Conservation (phyloP, 352 stramenopile species). For the Aphanomyces stellatus region DNA sequence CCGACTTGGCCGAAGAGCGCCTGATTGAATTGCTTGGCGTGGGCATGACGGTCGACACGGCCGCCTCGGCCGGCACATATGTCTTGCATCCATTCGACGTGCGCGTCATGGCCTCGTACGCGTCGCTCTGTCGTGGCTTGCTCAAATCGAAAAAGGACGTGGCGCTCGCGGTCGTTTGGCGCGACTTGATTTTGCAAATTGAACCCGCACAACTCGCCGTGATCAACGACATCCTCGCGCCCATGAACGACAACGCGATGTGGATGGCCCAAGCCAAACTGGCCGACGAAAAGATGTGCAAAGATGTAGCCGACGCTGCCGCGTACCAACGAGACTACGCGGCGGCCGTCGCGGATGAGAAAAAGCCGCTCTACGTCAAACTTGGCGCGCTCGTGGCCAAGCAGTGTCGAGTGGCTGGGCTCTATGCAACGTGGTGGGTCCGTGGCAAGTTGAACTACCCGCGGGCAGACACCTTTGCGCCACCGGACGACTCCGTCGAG, state of each 20-base stretch:
- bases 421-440: background rate
- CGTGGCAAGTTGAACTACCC: background rate
- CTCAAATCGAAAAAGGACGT: slow-evolving; percentile 24
- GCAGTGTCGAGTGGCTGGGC: background rate
- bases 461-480: slow-evolving; percentile 38
- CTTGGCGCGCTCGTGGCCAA: background rate
- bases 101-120: slow-evolving; percentile 33
- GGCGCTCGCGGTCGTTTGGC: background rate
- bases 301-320: slow-evolving; percentile 45
- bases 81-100: slow-evolving; percentile 20
- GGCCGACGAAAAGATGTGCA: slow-evolving; percentile 53
- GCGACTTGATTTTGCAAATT: background rate
- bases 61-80: background rate
- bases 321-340: slow-evolving; percentile 10
- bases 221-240: slow-evolving; percentile 7
- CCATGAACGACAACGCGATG: slow-evolving; percentile 1
- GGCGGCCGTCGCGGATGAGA: background rate
- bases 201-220: background rate
- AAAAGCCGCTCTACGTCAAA: background rate
- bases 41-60: slow-evolving; percentile 39
- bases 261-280: background rate
- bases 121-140: slow-evolving; percentile 54
- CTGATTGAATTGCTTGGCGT: slow-evolving; percentile 48
- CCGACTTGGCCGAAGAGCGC: slow-evolving; percentile 35
- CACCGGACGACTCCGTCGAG: slow-evolving; percentile 32